phyloP scores from a whole-genome alignment of 2,329 filamentous ascomycete genomes.

The Calonectria naviculata region DNA sequence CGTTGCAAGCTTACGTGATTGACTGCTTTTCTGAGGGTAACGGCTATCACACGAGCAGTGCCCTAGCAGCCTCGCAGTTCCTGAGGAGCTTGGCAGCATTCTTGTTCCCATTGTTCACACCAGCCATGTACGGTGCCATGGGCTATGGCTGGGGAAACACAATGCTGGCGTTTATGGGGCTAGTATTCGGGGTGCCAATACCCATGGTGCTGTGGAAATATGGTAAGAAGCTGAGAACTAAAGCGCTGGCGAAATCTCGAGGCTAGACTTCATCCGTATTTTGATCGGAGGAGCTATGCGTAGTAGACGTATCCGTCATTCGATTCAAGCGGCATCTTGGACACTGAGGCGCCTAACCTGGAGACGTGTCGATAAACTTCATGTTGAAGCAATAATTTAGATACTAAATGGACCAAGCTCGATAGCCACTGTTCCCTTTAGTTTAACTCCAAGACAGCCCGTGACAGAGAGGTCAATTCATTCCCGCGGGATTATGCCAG shows the following conservation, averaged over 20 bases:
- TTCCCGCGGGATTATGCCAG: too few species aligned
- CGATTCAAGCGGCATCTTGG: too few species aligned
- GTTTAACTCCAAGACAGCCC: too few species aligned
- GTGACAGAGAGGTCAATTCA: too few species aligned
- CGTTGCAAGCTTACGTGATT: constrained; percentile 52
- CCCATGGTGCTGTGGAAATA: constrained; percentile 54
- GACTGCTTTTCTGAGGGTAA: constrained; percentile 54
- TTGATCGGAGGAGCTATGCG: too few species aligned
- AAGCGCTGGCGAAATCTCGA: neutral
- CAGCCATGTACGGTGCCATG: constrained; percentile 48
- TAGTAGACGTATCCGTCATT: too few species aligned
- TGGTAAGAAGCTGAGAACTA: constrained; percentile 47
- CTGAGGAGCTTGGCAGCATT: constrained; percentile 58
- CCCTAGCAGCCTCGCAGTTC: constrained; percentile 59
- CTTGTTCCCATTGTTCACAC: constrained; percentile 61
- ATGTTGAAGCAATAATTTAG: too few species aligned
- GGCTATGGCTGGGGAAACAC: constrained; percentile 54
- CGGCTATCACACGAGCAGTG: constrained; percentile 54
- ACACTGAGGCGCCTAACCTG: too few species aligned
- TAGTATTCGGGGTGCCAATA: constrained; percentile 50
- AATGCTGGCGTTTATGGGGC: constrained; percentile 48
- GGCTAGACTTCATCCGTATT: too few species aligned
- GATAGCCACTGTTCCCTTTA: too few species aligned
- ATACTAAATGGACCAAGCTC: too few species aligned
- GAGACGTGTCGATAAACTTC: too few species aligned